Base-by-base conservation (phyloP, 345 rosid genomes). In the Populus ilicifolia region DNA sequence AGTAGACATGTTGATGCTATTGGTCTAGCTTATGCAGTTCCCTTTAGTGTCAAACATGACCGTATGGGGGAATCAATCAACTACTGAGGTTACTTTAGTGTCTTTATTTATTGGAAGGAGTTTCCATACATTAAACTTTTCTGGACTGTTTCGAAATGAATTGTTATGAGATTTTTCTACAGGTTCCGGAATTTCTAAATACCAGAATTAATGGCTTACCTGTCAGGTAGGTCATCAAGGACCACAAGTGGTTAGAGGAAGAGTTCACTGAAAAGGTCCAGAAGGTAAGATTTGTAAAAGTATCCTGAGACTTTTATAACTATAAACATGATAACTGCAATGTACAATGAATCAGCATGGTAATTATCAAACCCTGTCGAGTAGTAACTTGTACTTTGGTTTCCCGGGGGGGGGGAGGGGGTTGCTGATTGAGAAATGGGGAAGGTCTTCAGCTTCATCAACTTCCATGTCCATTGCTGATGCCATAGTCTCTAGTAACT, bases 51-150 rank as follows among this genome's bases (percentile, higher is more conserved):
- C 99, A 44, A 93, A 92, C 72, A 70, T 92, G 94, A 92, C 99
- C 80, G 93, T 96, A 41, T 96, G 99, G 99, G 99, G 99, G 75
- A 96, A 96, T 82, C 99, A 96, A 86, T 96, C 99, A 3, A 96
- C 96, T 14, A 96, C 99, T 79, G 98, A 96, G 99, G 98, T 95
- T 63, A 70, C 41, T 14, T 48, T 71, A 48, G 35, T 80, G 70
- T 78, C n/a, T 2, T 50, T 50, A 16, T 67, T 33, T 27, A 27
- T 14, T n/a, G 48, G 35, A 16, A 14, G 43, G 25, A 20, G 23
- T 25, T 20, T 54, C 52, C 30, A 14, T 21, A 35, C 25, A 5
- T 38, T 77, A 29, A 61, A 59, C 29, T 76, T 44, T 11, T 2
- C 16, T 13, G 30, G 66, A 71, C 13, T 67, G 73, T 44, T 29